A percentile compares a stretch with the other conserved stretches of the same genome.
These are phyloP conservation scores for Dillenia suffruticosa DNA, from an alignment of 164 flowering plant genomes.

Conservation along the genomic window DNA sequence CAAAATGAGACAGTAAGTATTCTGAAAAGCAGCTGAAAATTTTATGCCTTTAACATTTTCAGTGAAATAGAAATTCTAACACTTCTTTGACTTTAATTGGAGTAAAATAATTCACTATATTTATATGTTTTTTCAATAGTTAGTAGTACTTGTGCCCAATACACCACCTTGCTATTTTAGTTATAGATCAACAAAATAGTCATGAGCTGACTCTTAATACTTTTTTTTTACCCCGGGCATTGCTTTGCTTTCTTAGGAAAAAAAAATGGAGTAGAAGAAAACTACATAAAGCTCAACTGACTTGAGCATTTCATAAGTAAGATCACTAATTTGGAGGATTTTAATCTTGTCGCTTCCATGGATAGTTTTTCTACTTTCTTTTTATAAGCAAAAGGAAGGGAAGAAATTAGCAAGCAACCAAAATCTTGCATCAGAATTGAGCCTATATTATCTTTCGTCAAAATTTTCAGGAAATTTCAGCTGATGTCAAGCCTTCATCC, in stretches of 20 bases:
- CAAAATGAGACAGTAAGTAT: constrained; percentile 37
- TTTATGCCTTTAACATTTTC: neutral
- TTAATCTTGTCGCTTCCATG: no score
- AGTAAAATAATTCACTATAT: neutral
- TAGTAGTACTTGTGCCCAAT: neutral
- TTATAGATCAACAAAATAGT: no score
- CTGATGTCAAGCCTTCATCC: constrained; percentile 36
- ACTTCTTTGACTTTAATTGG: neutral
- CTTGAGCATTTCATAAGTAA: no score
- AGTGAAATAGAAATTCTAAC: neutral
- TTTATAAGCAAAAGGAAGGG: neutral
- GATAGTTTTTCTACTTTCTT: neutral
- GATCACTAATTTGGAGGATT: no score
- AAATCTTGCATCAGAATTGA: no score
- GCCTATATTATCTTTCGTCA: neutral
- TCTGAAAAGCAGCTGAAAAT: neutral
- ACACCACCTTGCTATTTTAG: no score
- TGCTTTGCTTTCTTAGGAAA: no score
- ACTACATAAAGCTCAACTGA: no score
- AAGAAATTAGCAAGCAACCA: no score
- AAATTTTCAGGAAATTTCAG: constrained; percentile 35
- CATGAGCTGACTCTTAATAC: no score
- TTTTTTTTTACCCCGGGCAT: no score
- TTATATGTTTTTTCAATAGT: neutral
- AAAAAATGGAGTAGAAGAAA: no score